A percentile compares a stretch with the other conserved stretches of the same genome.
phyloP scores from a whole-genome alignment of 306 rosid genomes.

The Castanopsis chinensis region DNA sequence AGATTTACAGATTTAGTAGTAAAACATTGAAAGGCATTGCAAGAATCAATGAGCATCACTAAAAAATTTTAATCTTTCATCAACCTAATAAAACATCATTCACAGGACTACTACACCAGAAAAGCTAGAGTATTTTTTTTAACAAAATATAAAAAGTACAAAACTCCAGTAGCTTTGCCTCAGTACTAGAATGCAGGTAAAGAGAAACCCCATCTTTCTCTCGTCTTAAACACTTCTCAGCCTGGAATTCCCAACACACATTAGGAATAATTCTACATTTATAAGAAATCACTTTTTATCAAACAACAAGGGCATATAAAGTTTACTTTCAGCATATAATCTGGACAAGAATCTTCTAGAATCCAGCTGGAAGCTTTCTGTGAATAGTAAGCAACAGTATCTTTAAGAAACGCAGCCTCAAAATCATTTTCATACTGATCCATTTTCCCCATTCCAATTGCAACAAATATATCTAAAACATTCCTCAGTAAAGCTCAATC shows the following conservation, averaged over 20 bases:
- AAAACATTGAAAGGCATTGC: background rate
- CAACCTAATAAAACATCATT: background rate
- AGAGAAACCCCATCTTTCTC: conserved; percentile 46
- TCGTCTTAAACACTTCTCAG: conserved; percentile 45
- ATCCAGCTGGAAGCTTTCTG: conserved; percentile 59
- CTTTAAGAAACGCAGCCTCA: conserved; percentile 47
- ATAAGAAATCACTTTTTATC: background rate
- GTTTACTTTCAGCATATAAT: conserved; percentile 50
- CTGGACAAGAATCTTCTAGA: conserved; percentile 51
- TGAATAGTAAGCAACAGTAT: conserved; percentile 42
- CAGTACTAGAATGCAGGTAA: conserved; percentile 42
- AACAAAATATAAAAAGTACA: background rate
- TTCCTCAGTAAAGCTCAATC: conserved; percentile 55
- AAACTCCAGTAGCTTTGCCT: conserved; percentile 44
- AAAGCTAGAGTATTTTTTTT: background rate
- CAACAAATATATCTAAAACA: conserved; percentile 50
- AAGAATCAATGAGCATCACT: background rate
- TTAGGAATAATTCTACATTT: background rate
- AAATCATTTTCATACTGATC: conserved; percentile 52
- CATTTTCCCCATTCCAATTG: conserved; percentile 57
- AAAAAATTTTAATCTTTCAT: background rate
- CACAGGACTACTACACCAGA: background rate
- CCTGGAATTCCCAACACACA: conserved; percentile 25
- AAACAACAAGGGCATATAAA: background rate
- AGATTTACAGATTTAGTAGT: background rate